Base-by-base conservation (phyloP, 2,329 filamentous ascomycete species). In the Sarocladium kiliense region DNA sequence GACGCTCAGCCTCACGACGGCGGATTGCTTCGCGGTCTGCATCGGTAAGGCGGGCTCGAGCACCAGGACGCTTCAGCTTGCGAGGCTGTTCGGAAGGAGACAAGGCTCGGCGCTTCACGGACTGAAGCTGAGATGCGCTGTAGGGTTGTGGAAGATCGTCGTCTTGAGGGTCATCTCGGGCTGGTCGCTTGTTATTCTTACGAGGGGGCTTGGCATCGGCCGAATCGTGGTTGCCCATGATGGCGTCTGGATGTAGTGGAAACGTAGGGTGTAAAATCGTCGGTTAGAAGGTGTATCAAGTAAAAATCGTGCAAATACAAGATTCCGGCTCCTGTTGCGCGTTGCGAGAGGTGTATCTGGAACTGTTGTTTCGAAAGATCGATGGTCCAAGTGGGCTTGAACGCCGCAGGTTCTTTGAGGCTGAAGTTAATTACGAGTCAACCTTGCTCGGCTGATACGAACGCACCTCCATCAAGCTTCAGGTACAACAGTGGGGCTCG, bases 11-110 rank as follows among this genome's bases (percentile, higher is more conserved):
- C 61, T 86, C 77, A 54, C 80, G 78, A 62, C 82, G 79, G 26
- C 85, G 82, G 54, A 87, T 86, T 23, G 83, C 83, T 62, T 89
- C 85, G 30, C 83, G 80, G 63, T 90, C 85, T 27, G 81, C 72
- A 55, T 83, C 82, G 30, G 82, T 82, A 58, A 93, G 84, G 58
- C 88, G 81, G 12, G 84, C 80, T 55, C 84, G 79, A 57, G 82
- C 79, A 3, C 84, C 84, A 1, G 87, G 87, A 4, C 86, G 81
- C 69, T 90, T 90, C 55, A 80, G 79, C 66, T 85, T 87, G 53
- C 86, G 83, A 10, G 83, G 82, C 37, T 75, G 69, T 9, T 78
- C 76, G 1, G 81, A 82, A 34, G 75, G 71, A 1, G 81, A 84
- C 16, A 80, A 66, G 57, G 77, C 77, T 50, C 80, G 79, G 63